Percentiles rank a stretch among this genome's conserved stretches.
phyloP scores from a whole-genome alignment of 108 stramenopile genomes.

The Cyclotella distinguenda region DNA sequence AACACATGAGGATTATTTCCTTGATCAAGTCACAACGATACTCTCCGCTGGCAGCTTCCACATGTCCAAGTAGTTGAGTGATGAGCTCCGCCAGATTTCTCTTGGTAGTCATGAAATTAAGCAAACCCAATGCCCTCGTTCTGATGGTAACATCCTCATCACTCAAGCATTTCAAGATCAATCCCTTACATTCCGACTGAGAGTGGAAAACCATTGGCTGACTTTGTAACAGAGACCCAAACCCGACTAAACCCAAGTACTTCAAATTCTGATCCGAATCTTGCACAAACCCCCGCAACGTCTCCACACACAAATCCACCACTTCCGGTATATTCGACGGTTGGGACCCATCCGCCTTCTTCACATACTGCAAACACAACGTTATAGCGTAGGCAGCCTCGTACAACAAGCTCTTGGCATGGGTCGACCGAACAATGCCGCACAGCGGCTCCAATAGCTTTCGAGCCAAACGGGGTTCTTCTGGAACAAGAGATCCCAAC shows the following conservation, averaged over 20 bases:
- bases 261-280: constrained; percentile 98
- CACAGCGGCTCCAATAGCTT: constrained; percentile 97
- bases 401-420: constrained; percentile 95
- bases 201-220: constrained; percentile 86
- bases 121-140: constrained; percentile 90
- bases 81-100: constrained; percentile 93
- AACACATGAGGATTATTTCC: constrained; percentile 94
- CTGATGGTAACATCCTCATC: constrained; percentile 99
- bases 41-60: constrained; percentile 80
- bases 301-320: constrained; percentile 87
- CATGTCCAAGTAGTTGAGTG: constrained; percentile 89
- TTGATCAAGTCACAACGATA: constrained; percentile 93
- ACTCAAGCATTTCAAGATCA: constrained; percentile 90
- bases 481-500: constrained; percentile 90
- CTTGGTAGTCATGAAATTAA: constrained; percentile 93
- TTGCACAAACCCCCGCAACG: constrained; percentile 88
- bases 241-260: constrained; percentile 97
- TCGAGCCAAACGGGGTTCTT: constrained; percentile 97
- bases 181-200: constrained; percentile 80
- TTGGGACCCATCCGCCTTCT: constrained; percentile 90
- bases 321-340: constrained; percentile 87
- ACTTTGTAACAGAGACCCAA: constrained; percentile 86
- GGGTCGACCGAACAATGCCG: constrained; percentile 90
- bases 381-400: constrained; percentile 96
- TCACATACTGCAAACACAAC: constrained; percentile 91